A percentile compares a stretch with the other conserved stretches of the same genome.
These are phyloP conservation scores for Phaffomyces opuntiae DNA, from an alignment of 805 yeast species.

Conservation along the genomic window DNA sequence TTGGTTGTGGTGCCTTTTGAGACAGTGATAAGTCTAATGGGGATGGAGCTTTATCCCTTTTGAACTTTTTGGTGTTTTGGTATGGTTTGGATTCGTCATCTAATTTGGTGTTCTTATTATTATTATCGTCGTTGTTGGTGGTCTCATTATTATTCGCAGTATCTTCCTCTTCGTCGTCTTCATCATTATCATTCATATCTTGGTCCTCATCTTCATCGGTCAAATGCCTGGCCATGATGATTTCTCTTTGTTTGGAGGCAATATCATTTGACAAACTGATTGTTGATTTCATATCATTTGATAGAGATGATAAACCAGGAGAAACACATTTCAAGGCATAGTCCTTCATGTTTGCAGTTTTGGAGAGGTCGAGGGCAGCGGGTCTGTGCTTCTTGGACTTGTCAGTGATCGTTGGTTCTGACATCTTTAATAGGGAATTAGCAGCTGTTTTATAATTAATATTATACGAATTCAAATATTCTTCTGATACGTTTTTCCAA, in stretches of 20 bases:
- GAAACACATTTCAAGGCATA: constrained; percentile 23
- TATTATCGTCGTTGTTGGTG: neutral
- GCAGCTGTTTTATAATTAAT: no score
- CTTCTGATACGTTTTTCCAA: no score
- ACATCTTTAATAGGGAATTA: neutral
- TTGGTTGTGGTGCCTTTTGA: constrained; percentile 16
- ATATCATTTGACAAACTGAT: constrained; percentile 20
- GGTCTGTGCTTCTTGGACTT: constrained; percentile 24
- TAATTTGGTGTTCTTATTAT: no score
- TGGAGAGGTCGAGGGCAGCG: constrained; percentile 14
- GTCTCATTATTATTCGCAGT: neutral
- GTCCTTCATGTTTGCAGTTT: constrained; percentile 15
- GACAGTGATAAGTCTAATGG: constrained; percentile 21
- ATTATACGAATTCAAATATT: no score
- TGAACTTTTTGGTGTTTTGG: constrained; percentile 18
- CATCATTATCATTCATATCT: neutral
- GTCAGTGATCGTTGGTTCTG: neutral
- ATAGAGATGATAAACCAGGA: constrained; percentile 24
- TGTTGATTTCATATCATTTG: constrained; percentile 23
- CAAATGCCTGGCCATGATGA: constrained; percentile 17
- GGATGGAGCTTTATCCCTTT: constrained; percentile 25
- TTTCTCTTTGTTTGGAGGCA: constrained; percentile 23
- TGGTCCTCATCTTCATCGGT: constrained; percentile 3
- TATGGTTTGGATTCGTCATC: constrained; percentile 16
- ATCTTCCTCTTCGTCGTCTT: constrained; percentile 2